Evolutionary conservation across 352 stramenopile genomes (phyloP).

Genomic region (Phytophthora pluvialis): DNA sequence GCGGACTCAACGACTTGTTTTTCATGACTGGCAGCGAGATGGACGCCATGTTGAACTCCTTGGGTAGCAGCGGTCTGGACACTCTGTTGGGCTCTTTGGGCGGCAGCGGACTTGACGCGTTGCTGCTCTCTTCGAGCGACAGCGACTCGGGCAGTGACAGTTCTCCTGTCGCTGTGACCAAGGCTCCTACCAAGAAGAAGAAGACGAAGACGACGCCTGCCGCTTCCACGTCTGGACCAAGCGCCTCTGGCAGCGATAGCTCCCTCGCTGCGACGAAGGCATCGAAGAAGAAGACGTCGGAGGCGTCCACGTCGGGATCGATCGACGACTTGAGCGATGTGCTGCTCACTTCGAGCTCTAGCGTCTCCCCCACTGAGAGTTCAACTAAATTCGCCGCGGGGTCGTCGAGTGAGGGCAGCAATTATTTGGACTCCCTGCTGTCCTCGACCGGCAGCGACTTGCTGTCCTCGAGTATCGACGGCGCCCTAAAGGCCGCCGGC

Average conservation of each 20-base stretch:
- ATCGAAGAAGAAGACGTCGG: neutral
- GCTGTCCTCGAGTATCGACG: slow-evolving; percentile 11
- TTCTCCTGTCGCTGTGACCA: neutral
- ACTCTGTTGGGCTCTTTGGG: slow-evolving; percentile 1
- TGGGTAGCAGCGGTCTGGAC: neutral
- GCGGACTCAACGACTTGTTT: no score
- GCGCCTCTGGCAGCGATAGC: neutral
- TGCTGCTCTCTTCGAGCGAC: neutral
- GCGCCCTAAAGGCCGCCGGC: neutral
- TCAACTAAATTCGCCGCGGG: neutral
- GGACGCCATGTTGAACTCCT: neutral
- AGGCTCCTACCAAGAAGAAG: neutral
- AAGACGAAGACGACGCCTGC: neutral
- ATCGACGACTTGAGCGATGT: neutral
- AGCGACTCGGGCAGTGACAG: slow-evolving; percentile 3
- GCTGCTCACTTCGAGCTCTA: neutral
- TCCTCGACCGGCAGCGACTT: slow-evolving; percentile 10
- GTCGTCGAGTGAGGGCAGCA: neutral
- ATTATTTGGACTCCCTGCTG: slow-evolving; percentile 4
- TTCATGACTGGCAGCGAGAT: neutral
- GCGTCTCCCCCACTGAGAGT: neutral
- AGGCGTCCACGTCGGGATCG: neutral
- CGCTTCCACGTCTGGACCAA: slow-evolving; percentile 2
- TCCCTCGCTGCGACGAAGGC: neutral
- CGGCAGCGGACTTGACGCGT: slow-evolving; percentile 8